Evolutionary conservation across 352 stramenopile genomes (phyloP).

Genomic region (Phytopythium cucurbitacearum): DNA sequence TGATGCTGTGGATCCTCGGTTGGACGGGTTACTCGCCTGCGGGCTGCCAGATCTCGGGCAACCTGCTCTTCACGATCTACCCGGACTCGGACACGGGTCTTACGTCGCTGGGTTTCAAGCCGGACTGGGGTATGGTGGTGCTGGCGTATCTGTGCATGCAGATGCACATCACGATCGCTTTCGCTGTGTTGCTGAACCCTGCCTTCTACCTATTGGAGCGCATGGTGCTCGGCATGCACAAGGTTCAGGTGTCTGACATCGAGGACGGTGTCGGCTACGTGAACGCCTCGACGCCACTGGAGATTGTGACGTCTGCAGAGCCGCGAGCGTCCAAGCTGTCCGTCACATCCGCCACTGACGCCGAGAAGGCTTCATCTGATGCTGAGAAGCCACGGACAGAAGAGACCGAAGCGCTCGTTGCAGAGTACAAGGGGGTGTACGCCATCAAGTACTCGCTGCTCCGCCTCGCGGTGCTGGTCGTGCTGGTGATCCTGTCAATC

Average conservation of each 20-base stretch:
- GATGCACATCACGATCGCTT: slow-evolving; percentile 31
- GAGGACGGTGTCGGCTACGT: slow-evolving; percentile 15
- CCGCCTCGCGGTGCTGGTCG: not conserved
- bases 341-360: slow-evolving; percentile 17
- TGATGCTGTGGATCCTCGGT: slow-evolving; percentile 24
- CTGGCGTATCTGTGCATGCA: slow-evolving; percentile 30
- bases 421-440: not conserved
- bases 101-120: slow-evolving; percentile 19
- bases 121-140: slow-evolving; percentile 15
- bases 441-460: not conserved
- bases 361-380: not conserved
- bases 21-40: slow-evolving; percentile 14
- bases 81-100: slow-evolving; percentile 12
- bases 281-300: slow-evolving; percentile 11
- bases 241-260: slow-evolving; percentile 5
- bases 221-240: slow-evolving; percentile 26
- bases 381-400: not conserved
- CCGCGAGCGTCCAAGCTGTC: slow-evolving; percentile 16
- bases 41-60: slow-evolving; percentile 46
- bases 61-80: slow-evolving; percentile 51
- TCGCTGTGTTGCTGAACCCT: slow-evolving; percentile 24
- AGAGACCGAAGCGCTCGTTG: not conserved
- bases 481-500: not conserved
- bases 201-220: slow-evolving; percentile 29
- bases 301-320: slow-evolving; percentile 3